Percentiles rank a stretch among this genome's conserved stretches.
These are phyloP conservation scores for Penicillium silybi DNA, from an alignment of 495 filamentous ascomycete genomes.

Conservation along the genomic window DNA sequence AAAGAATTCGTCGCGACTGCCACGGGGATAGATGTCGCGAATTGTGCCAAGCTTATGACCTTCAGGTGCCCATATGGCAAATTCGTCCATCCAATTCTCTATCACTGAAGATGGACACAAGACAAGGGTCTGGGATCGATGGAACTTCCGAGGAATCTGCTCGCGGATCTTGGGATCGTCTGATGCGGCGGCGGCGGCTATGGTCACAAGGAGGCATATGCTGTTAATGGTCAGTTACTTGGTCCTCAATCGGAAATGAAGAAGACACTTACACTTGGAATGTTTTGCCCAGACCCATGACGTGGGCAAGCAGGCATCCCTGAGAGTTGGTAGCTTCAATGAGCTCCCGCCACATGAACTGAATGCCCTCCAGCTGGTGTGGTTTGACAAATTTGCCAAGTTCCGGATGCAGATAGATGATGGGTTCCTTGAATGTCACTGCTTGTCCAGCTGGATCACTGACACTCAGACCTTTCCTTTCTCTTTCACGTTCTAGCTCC, in stretches of 20 bases:
- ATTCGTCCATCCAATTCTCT: conserved; percentile 80
- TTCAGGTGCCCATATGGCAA: conserved; percentile 62
- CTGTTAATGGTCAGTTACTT: conserved; percentile 17
- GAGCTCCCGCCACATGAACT: conserved; percentile 87
- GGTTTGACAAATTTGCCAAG: conserved; percentile 50
- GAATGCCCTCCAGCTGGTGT: conserved; percentile 67
- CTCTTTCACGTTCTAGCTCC: conserved; percentile 40
- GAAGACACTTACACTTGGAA: conserved; percentile 69
- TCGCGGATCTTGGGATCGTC: conserved; percentile 46
- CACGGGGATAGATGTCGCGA: conserved; percentile 41
- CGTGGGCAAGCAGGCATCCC: conserved; percentile 84
- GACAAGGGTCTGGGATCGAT: conserved; percentile 61
- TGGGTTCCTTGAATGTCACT: conserved; percentile 65
- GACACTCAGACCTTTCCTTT: conserved; percentile 37
- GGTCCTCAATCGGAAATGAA: neutral
- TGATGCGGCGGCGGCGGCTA: conserved; percentile 62
- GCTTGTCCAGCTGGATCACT: conserved; percentile 48
- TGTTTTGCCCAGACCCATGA: conserved; percentile 93
- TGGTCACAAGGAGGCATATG: conserved; percentile 73
- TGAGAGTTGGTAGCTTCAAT: conserved; percentile 54
- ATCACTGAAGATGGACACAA: conserved; percentile 72
- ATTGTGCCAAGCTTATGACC: conserved; percentile 46
- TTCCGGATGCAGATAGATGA: conserved; percentile 48
- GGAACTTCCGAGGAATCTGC: conserved; percentile 66
- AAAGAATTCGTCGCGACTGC: neutral